Evolutionary conservation across 805 yeast genomes (phyloP).

Genomic region (Spathaspora girioi): DNA sequence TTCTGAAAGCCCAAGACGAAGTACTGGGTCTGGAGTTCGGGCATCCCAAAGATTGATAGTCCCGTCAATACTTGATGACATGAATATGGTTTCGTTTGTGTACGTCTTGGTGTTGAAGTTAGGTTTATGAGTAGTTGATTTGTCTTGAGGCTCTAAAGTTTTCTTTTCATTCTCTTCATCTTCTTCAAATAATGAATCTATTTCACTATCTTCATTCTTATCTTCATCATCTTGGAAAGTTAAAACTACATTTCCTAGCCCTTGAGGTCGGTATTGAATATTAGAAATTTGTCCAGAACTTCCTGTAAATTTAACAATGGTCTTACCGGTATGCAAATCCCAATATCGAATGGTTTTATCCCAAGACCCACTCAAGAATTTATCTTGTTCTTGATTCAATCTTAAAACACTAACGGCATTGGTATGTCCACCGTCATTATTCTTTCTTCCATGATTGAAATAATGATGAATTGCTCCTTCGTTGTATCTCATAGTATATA

Average conservation of each 20-base stretch:
- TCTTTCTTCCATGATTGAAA: slow-evolving; percentile 40
- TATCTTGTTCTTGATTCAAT: slow-evolving; percentile 58
- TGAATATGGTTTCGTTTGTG: slow-evolving; percentile 49
- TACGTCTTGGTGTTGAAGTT: slow-evolving; percentile 17
- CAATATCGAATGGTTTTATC: slow-evolving; percentile 76
- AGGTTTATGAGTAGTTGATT: slow-evolving; percentile 8
- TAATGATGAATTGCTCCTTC: slow-evolving; percentile 83
- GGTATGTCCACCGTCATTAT: slow-evolving; percentile 47
- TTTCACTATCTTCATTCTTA: slow-evolving; percentile 13
- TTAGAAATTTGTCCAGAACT: slow-evolving; percentile 78
- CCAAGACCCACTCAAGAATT: slow-evolving; percentile 85
- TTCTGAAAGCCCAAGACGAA: slow-evolving; percentile 52
- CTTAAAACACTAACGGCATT: slow-evolving; percentile 71
- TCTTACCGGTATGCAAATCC: slow-evolving; percentile 77
- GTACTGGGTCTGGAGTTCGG: slow-evolving; percentile 44
- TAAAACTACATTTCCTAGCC: slow-evolving; percentile 41
- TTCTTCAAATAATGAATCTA: slow-evolving; percentile 14
- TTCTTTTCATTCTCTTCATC: slow-evolving; percentile 23
- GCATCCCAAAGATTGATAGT: slow-evolving; percentile 78
- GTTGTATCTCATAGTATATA: slow-evolving; percentile 76
- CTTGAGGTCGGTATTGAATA: slow-evolving; percentile 65
- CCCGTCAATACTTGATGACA: slow-evolving; percentile 85
- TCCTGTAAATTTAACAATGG: slow-evolving; percentile 46
- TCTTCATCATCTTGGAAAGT: slow-evolving; percentile 16
- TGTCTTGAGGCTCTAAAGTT: slow-evolving; percentile 10